Percentiles rank a stretch among this genome's conserved stretches.
These are phyloP conservation scores for Euphrasia arctica DNA, from an alignment of 305 asterid genomes.

Conservation along the genomic window DNA sequence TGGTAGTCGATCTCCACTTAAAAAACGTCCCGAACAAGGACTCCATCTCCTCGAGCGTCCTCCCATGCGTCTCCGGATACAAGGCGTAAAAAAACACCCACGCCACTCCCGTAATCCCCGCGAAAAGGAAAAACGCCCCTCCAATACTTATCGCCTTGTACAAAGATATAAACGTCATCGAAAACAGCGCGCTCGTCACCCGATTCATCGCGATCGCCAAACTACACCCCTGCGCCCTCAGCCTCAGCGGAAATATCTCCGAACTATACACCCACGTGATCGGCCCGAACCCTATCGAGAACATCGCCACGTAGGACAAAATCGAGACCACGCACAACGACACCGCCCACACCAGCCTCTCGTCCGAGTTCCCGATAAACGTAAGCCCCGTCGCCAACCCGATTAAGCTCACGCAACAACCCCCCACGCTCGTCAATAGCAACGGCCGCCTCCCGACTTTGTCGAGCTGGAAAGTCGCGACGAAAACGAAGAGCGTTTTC, in stretches of 20 bases:
- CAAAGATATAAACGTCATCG: conserved; percentile 60
- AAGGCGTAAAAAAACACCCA: conserved; percentile 47
- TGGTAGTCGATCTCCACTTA: conserved; percentile 45
- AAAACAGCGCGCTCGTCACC: conserved; percentile 35
- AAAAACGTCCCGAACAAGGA: conserved; percentile 48
- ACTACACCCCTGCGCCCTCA: conserved; percentile 63
- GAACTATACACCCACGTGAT: conserved; percentile 68
- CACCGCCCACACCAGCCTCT: conserved; percentile 40
- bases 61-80: conserved; percentile 58
- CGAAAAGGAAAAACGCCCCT: conserved; percentile 54
- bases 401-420: conserved; percentile 40
- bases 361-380: conserved; percentile 28
- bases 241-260: conserved; percentile 51
- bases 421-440: conserved; percentile 64
- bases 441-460: conserved; percentile 65
- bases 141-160: conserved; percentile 37
- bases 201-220: conserved; percentile 43
- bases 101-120: conserved; percentile 32
- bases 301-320: conserved; percentile 44
- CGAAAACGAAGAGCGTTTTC: conserved; percentile 65
- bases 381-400: conserved; percentile 41
- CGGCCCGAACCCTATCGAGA: conserved; percentile 60
- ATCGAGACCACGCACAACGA: conserved; percentile 29
- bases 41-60: conserved; percentile 59
- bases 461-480: conserved; percentile 60